Evolutionary conservation across 2,329 filamentous ascomycete species (phyloP), one percentile per base, ranked within the genome.

Genomic region (Salinomyces thailandicus): DNA sequence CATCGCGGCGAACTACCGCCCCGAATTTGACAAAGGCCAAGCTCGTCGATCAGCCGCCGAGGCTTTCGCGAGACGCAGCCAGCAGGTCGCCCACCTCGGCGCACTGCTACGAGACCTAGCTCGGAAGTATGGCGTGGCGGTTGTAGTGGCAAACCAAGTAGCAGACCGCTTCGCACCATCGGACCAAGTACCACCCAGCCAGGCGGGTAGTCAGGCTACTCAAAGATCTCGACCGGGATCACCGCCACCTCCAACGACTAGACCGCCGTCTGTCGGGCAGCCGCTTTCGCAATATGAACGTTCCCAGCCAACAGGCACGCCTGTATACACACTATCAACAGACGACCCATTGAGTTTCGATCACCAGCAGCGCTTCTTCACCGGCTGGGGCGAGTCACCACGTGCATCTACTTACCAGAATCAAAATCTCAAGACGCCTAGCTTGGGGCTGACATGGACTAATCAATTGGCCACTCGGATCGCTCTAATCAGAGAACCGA

Each of bases 101-200:
- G 73, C 79, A 27, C 67, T 85, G 34, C 68, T 98, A 15, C 76
- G 86, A 22, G 72, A 79, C 26, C 64, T 96, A 1, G 91, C 91
- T 1, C 73, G 75, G 24, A 73, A 72, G 28, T 68, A 93, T 52
- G 71, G 80, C 46, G 67, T 95, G 31, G 87, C 86, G 16, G 71
- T 98, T 18, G 86, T 98, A 1, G 82, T 95, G 3, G 83, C 89
- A 4, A 98, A 98, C 56, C 91, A 98, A 60, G 89, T 98, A 18
- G 83, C 85, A 5, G 91, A 98, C 62, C 79, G 86, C 4, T 93
- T 98, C 33, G 3, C 17, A 12, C 31, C 31, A 6, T 18, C 32
- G 14, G 36, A 27, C 18, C 32, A 42, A 17, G 28, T 31, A 18
- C 32, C 30, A 11, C 13, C 28, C 8, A 46, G 37, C 28, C 45